phyloP scores from a whole-genome alignment of 306 rosid species.

The Pachyrhizus erosus region DNA sequence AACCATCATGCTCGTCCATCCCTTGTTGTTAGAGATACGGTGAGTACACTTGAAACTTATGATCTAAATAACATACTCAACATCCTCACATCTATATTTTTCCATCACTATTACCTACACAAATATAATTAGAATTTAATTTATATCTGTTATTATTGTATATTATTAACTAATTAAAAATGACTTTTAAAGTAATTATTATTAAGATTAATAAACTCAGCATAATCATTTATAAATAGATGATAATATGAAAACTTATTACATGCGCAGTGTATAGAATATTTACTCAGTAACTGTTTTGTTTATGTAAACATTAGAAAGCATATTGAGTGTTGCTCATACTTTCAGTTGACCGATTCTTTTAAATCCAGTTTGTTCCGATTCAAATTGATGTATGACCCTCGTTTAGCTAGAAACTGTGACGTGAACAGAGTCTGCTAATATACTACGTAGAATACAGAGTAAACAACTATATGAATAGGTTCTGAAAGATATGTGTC shows the following conservation, averaged over 20 bases:
- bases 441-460: neutral
- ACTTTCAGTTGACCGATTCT: neutral
- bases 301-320: neutral
- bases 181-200: no score
- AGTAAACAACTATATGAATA: neutral
- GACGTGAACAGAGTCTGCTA: neutral
- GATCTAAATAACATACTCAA: neutral
- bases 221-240: no score
- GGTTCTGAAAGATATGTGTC: no score
- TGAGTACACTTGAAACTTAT: conserved; percentile 41
- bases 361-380: neutral
- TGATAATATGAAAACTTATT: no score
- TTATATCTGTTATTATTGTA: no score
- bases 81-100: neutral
- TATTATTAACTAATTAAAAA: no score
- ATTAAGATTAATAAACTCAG: no score
- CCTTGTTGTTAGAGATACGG: conserved; percentile 79
- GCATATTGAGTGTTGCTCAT: neutral
- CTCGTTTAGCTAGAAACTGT: neutral
- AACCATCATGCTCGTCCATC: conserved; percentile 70
- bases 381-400: neutral
- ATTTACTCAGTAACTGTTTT: neutral
- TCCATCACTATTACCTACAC: neutral
- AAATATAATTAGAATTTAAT: no score
- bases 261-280: no score